phyloP scores from a whole-genome alignment of 2,329 filamentous ascomycete genomes.

The Cercospora citrullina region DNA sequence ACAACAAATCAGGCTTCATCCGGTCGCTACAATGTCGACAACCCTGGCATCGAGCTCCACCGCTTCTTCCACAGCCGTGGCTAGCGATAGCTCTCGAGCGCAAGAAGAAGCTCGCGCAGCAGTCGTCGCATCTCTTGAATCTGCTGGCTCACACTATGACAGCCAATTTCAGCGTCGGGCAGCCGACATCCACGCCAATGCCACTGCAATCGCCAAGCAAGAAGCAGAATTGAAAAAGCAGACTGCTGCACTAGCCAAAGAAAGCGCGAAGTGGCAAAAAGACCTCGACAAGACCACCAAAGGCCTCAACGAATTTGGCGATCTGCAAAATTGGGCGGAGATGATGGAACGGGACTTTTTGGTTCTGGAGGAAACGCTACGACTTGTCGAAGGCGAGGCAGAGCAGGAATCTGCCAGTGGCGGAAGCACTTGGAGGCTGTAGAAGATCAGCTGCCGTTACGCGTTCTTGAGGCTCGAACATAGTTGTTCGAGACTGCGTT shows the following conservation, averaged over 20 bases:
- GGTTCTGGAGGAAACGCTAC: slow-evolving; percentile 42
- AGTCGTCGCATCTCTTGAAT: slow-evolving; percentile 51
- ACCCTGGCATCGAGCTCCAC: slow-evolving; percentile 20
- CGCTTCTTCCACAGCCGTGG: slow-evolving; percentile 23
- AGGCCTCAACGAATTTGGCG: slow-evolving; percentile 73
- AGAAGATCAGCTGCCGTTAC: background rate
- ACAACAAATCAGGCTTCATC: background rate
- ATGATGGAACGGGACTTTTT: slow-evolving; percentile 58
- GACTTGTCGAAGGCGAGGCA: slow-evolving; percentile 37
- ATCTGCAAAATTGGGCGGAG: slow-evolving; percentile 86
- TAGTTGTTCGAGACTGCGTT: background rate
- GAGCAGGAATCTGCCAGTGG: slow-evolving; percentile 34
- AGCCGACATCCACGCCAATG: slow-evolving; percentile 67
- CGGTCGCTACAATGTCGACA: background rate
- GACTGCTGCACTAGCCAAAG: slow-evolving; percentile 58
- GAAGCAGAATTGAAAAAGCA: slow-evolving; percentile 50
- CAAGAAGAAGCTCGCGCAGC: slow-evolving; percentile 53
- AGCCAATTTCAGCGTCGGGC: slow-evolving; percentile 68
- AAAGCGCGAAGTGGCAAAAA: slow-evolving; percentile 65
- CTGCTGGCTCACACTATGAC: slow-evolving; percentile 69
- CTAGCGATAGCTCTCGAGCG: slow-evolving; percentile 34
- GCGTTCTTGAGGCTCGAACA: background rate
- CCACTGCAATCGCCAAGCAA: slow-evolving; percentile 64
- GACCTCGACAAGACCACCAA: slow-evolving; percentile 63
- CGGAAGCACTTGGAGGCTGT: slow-evolving; percentile 33